Conservation (phyloP, 2,329 filamentous ascomycete species). For the Mycogone perniciosa region DNA sequence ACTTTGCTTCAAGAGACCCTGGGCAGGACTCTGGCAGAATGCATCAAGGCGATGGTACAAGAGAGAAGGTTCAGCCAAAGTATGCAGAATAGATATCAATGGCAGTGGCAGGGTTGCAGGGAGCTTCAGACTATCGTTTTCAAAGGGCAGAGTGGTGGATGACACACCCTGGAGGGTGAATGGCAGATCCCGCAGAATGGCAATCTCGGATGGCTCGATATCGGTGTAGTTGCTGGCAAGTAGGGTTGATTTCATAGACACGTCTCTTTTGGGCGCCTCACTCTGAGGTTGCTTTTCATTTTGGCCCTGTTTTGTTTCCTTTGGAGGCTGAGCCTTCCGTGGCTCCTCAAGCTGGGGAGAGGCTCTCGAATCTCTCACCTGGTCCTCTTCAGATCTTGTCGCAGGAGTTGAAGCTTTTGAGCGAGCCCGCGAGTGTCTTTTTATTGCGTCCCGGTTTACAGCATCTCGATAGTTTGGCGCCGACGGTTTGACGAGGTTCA, state of each 20-base stretch:
- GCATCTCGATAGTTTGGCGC: slow-evolving; percentile 33
- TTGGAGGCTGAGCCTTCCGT: slow-evolving; percentile 34
- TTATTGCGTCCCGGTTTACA: slow-evolving; percentile 31
- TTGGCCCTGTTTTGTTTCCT: slow-evolving; percentile 31
- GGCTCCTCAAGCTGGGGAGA: slow-evolving; percentile 50
- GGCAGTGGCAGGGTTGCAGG: slow-evolving; percentile 76
- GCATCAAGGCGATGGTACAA: slow-evolving; percentile 74
- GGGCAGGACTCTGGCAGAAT: slow-evolving; percentile 75
- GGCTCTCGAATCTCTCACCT: slow-evolving; percentile 45
- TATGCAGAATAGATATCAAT: slow-evolving; percentile 79
- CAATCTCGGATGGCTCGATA: slow-evolving; percentile 57
- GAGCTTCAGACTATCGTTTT: slow-evolving; percentile 63
- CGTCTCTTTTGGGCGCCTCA: slow-evolving; percentile 37
- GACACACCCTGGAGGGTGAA: slow-evolving; percentile 91
- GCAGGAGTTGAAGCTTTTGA: slow-evolving; percentile 31
- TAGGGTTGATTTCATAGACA: slow-evolving; percentile 51
- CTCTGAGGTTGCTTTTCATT: slow-evolving; percentile 28
- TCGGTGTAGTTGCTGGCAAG: slow-evolving; percentile 51
- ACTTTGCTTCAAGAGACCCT: slow-evolving; percentile 86
- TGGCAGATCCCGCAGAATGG: slow-evolving; percentile 71
- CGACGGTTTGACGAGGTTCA: slow-evolving; percentile 36
- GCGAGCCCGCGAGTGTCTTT: slow-evolving; percentile 32
- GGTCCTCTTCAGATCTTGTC: slow-evolving; percentile 40
- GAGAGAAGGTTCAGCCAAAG: slow-evolving; percentile 87
- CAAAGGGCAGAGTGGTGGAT: slow-evolving; percentile 75